Conservation (phyloP, 176 grass and related monocot species). For the Tillandsia leiboldiana region DNA sequence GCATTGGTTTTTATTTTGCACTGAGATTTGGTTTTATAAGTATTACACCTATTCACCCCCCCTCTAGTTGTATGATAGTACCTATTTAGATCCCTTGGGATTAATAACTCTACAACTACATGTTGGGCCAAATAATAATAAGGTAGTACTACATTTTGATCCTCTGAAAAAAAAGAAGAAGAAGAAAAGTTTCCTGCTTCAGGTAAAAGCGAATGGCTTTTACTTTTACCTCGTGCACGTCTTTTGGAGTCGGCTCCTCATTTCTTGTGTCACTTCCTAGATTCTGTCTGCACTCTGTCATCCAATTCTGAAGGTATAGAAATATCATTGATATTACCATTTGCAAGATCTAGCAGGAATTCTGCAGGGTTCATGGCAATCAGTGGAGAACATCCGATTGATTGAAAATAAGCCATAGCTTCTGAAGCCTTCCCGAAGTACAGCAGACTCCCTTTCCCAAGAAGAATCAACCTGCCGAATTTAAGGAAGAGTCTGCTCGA, state of each 20-base stretch:
- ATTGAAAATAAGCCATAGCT: conserved; percentile 69
- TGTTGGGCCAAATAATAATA: no score
- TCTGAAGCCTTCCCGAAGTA: conserved; percentile 94
- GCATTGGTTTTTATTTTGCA: no score
- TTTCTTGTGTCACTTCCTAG: conserved; percentile 38
- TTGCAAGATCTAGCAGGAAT: conserved; percentile 90
- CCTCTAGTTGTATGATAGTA: no score
- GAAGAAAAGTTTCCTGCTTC: not conserved
- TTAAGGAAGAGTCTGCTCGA: conserved; percentile 93
- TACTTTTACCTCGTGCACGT: conserved; percentile 78
- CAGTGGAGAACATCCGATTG: conserved; percentile 76
- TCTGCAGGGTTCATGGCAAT: conserved; percentile 98
- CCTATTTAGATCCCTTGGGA: no score
- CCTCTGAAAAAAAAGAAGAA: no score
- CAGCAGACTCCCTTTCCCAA: conserved; percentile 80
- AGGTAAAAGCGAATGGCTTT: not conserved
- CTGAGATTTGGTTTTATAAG: no score
- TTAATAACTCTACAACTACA: no score
- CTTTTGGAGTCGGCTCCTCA: conserved; percentile 78
- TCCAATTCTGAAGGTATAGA: conserved; percentile 84
- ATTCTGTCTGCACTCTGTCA: conserved; percentile 78
- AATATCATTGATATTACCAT: conserved; percentile 78
- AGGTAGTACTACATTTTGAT: no score
- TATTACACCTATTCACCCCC: no score
- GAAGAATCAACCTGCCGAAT: conserved; percentile 86